phyloP scores from a whole-genome alignment of 1,284 basidiomycete genomes.

The Moesziomyces antarcticus region DNA sequence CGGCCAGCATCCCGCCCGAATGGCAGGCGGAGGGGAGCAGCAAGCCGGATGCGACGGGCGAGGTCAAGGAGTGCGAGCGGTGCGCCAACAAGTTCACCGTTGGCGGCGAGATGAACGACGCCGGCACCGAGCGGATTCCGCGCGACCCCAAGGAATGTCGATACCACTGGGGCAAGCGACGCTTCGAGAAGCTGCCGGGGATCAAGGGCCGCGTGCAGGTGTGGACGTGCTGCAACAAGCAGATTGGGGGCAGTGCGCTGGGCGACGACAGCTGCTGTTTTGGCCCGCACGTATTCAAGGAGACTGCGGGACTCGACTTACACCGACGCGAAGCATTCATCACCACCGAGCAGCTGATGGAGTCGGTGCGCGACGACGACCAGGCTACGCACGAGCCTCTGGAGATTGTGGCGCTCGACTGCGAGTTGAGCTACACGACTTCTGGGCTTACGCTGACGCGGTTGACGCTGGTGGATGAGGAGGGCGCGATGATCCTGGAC shows the following conservation, averaged over 20 bases:
- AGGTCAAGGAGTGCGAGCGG: slow-evolving; percentile 54
- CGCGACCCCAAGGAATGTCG: slow-evolving; percentile 52
- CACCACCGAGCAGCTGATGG: slow-evolving; percentile 34
- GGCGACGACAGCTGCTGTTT: slow-evolving; percentile 56
- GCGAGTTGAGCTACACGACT: slow-evolving; percentile 65
- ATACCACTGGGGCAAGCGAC: slow-evolving; percentile 59
- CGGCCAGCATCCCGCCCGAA: slow-evolving; percentile 36
- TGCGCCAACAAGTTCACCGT: slow-evolving; percentile 57
- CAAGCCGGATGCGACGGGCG: slow-evolving; percentile 46
- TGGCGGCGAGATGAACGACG: slow-evolving; percentile 38
- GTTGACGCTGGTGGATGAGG: slow-evolving; percentile 61
- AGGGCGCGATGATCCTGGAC: slow-evolving; percentile 57
- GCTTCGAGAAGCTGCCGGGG: slow-evolving; percentile 40
- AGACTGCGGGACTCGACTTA: slow-evolving; percentile 47
- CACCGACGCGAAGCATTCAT: slow-evolving; percentile 58
- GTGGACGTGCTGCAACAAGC: slow-evolving; percentile 61
- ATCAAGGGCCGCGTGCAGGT: slow-evolving; percentile 37
- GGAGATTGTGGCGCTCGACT: slow-evolving; percentile 62
- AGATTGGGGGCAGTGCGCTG: slow-evolving; percentile 44
- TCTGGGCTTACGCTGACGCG: slow-evolving; percentile 60
- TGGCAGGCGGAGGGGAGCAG: slow-evolving; percentile 46
- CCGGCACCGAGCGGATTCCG: slow-evolving; percentile 21
- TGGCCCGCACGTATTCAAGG: slow-evolving; percentile 65
- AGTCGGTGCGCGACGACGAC: slow-evolving; percentile 9
- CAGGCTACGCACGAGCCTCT: slow-evolving; percentile 13